Conservation (phyloP, 2,329 filamentous ascomycete species). For the Pyrenochaeta sp. region DNA sequence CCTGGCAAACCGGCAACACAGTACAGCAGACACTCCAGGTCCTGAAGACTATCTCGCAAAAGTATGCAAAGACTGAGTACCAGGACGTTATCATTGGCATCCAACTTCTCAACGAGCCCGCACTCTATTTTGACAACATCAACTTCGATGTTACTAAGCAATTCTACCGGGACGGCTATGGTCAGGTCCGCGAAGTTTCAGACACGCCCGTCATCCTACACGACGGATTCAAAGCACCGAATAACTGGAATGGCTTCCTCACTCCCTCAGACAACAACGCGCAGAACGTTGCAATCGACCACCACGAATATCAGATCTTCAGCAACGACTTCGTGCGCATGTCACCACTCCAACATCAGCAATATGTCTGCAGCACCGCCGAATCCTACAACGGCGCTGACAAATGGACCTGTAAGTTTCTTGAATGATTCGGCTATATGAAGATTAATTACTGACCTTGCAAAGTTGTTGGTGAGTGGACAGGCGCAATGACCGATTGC, state of each 20-base stretch:
- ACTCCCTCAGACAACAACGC: slow-evolving; percentile 59
- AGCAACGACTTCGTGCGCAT: slow-evolving; percentile 60
- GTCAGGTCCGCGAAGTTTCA: slow-evolving; percentile 55
- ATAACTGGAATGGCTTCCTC: slow-evolving; percentile 69
- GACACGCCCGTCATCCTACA: slow-evolving; percentile 65
- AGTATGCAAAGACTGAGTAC: slow-evolving; percentile 63
- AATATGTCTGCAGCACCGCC: slow-evolving; percentile 64
- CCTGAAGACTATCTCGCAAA: slow-evolving; percentile 64
- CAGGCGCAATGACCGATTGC: slow-evolving; percentile 71
- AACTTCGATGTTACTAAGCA: slow-evolving; percentile 57
- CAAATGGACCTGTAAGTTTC: slow-evolving; percentile 62
- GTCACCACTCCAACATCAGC: slow-evolving; percentile 62
- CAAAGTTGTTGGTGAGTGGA: slow-evolving; percentile 72
- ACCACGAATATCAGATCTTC: slow-evolving; percentile 75
- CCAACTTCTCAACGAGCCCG: slow-evolving; percentile 66
- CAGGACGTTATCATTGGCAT: slow-evolving; percentile 68
- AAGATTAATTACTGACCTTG: slow-evolving; percentile 2
- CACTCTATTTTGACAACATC: slow-evolving; percentile 55
- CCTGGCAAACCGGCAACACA: slow-evolving; percentile 59
- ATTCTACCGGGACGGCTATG: slow-evolving; percentile 65
- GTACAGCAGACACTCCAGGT: slow-evolving; percentile 63
- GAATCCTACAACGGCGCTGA: slow-evolving; percentile 61
- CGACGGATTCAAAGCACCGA: slow-evolving; percentile 64
- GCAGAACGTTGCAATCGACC: slow-evolving; percentile 68
- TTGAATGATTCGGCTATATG: not conserved